Conservation (phyloP, 2,329 filamentous ascomycete genomes). For the Cryoendolithus antarcticus region DNA sequence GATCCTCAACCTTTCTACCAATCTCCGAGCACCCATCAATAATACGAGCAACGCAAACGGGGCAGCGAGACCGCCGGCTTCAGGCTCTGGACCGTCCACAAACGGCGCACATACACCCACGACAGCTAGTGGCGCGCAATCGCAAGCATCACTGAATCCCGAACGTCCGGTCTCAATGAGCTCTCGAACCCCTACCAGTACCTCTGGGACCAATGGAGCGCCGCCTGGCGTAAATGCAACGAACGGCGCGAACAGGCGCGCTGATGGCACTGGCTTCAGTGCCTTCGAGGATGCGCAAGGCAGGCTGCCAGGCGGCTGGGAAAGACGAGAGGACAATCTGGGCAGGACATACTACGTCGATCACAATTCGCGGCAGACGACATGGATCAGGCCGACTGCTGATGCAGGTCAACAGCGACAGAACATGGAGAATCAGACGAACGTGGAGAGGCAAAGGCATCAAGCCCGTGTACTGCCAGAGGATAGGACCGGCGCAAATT, state of each 20-base stretch:
- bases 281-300: constrained; percentile 96
- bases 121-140: constrained; percentile 28
- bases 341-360: constrained; percentile 97
- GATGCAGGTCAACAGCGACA: constrained; percentile 64
- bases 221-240: constrained; percentile 9
- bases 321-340: constrained; percentile 86
- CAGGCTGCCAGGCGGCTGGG: constrained; percentile 84
- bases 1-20: constrained; percentile 91
- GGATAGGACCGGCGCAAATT: constrained; percentile 86
- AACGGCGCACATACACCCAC: constrained; percentile 26
- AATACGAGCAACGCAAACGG: constrained; percentile 29
- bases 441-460: constrained; percentile 83
- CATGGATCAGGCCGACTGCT: constrained; percentile 82
- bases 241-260: constrained; percentile 25
- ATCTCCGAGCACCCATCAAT: constrained; percentile 60
- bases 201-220: constrained; percentile 11
- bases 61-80: constrained; percentile 28
- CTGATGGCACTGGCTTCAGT: constrained; percentile 49
- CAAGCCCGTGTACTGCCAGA: constrained; percentile 93
- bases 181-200: constrained; percentile 13
- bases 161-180: constrained; percentile 16
- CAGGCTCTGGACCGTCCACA: constrained; percentile 23
- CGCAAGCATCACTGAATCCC: constrained; percentile 20
- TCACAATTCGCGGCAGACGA: constrained; percentile 91
- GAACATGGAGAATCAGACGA: constrained; percentile 79